These are phyloP conservation scores for Trichosporon sp. DNA, from an alignment of 1,284 basidiomycete genomes.

Conservation along the genomic window DNA sequence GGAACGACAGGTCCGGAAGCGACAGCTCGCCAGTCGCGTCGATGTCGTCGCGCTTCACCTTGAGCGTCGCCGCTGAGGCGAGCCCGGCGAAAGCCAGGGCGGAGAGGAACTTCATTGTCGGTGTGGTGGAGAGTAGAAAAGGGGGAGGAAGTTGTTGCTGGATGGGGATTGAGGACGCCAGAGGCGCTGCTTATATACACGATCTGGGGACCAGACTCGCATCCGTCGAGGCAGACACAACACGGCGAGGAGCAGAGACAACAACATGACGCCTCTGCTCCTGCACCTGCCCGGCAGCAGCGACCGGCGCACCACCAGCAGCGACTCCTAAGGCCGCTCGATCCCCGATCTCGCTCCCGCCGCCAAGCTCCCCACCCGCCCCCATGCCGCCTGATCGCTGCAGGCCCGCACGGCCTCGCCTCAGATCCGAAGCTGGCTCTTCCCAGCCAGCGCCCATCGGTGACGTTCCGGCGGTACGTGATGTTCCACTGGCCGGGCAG, in stretches of 20 bases:
- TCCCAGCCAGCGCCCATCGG: neutral
- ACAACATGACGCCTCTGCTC: neutral
- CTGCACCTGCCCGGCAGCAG: too few species aligned
- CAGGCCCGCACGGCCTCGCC: too few species aligned
- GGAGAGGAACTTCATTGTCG: neutral
- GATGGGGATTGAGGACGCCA: neutral
- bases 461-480: neutral
- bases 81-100: neutral
- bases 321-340: neutral
- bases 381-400: too few species aligned
- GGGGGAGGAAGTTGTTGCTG: neutral
- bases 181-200: neutral
- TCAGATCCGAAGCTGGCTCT: neutral
- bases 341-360: neutral
- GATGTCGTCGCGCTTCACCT: slow-evolving; percentile 4
- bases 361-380: too few species aligned
- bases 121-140: neutral
- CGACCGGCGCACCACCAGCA: neutral
- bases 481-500: too few species aligned
- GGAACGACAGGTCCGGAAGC: neutral
- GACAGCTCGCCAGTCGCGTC: neutral
- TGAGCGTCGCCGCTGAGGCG: neutral
- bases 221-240: neutral
- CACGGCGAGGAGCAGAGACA: neutral
- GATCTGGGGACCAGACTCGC: neutral